Percentiles rank a stretch among this genome's conserved stretches.
Conservation (phyloP, 768 basidiomycete species). For the Megacollybia marginata region DNA sequence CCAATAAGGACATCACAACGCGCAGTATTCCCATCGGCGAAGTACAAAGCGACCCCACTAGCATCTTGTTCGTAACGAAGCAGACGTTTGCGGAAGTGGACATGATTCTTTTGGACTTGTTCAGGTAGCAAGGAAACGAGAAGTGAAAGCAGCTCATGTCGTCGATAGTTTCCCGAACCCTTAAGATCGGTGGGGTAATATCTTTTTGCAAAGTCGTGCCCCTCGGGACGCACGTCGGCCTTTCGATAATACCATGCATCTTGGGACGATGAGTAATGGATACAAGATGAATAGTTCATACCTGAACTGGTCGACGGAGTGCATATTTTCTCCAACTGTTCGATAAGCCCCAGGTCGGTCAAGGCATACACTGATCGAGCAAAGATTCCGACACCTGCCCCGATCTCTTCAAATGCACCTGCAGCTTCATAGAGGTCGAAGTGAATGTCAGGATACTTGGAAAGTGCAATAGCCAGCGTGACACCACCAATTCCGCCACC, state of each 20-base stretch:
- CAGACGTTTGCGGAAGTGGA: conserved; percentile 29
- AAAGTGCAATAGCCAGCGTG: conserved; percentile 10
- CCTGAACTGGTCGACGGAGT: conserved; percentile 4
- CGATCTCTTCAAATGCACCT: conserved; percentile 9
- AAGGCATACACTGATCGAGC: neutral
- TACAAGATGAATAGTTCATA: neutral
- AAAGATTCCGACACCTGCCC: conserved; percentile 12
- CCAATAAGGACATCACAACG: conserved; percentile 36
- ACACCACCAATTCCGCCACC: conserved; percentile 12
- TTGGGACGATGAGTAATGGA: too few species aligned
- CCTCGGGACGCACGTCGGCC: conserved; percentile 9
- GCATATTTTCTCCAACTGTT: neutral
- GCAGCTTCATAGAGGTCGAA: conserved; percentile 13
- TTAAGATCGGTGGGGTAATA: neutral
- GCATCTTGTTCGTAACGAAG: conserved; percentile 16
- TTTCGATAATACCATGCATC: conserved; percentile 6
- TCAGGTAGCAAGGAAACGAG: neutral
- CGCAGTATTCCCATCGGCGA: conserved; percentile 24
- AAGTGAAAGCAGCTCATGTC: neutral
- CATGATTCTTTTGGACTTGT: neutral
- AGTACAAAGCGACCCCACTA: conserved; percentile 11
- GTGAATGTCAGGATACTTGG: conserved; percentile 7
- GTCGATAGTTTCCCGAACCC: neutral
- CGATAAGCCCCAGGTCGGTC: neutral
- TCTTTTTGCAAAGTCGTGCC: neutral